Evolutionary conservation across 2,329 filamentous ascomycete species (phyloP).

Genomic region (Rugonectria rugulosa): DNA sequence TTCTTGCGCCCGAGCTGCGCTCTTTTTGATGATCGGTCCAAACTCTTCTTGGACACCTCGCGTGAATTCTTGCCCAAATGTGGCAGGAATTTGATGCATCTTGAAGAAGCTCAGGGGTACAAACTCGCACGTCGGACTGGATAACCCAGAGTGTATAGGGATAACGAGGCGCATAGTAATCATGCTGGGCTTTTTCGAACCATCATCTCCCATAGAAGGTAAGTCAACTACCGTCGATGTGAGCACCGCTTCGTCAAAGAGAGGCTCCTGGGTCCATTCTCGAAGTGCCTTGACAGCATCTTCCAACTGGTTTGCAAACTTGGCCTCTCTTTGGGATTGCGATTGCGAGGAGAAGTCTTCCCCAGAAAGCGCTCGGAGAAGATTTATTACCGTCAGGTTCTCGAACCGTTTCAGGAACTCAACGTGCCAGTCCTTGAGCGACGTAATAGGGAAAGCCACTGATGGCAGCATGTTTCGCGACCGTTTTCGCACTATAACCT

Average conservation of each 20-base stretch:
- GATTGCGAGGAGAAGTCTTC: constrained; percentile 44
- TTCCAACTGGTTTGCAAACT: constrained; percentile 56
- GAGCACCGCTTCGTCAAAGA: constrained; percentile 56
- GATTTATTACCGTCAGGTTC: constrained; percentile 47
- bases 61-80: constrained; percentile 66
- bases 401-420: constrained; percentile 62
- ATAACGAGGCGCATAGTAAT: constrained; percentile 68
- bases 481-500: constrained; percentile 66
- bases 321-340: constrained; percentile 45
- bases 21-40: constrained; percentile 52
- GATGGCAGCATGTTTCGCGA: constrained; percentile 68
- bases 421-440: constrained; percentile 62
- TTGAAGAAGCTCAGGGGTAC: constrained; percentile 71
- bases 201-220: constrained; percentile 44
- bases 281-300: constrained; percentile 51
- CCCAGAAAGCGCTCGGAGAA: constrained; percentile 45
- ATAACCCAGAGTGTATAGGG: constrained; percentile 64
- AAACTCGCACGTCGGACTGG: constrained; percentile 62
- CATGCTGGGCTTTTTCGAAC: constrained; percentile 43
- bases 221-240: constrained; percentile 52
- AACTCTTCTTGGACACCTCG: constrained; percentile 69
- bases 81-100: constrained; percentile 68
- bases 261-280: constrained; percentile 51
- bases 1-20: constrained; percentile 12
- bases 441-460: constrained; percentile 59